A percentile compares a stretch with the other conserved stretches of the same genome.
Evolutionary conservation across 169 alveolate genomes (phyloP).

Genomic region (Cryptosporidium sp.): DNA sequence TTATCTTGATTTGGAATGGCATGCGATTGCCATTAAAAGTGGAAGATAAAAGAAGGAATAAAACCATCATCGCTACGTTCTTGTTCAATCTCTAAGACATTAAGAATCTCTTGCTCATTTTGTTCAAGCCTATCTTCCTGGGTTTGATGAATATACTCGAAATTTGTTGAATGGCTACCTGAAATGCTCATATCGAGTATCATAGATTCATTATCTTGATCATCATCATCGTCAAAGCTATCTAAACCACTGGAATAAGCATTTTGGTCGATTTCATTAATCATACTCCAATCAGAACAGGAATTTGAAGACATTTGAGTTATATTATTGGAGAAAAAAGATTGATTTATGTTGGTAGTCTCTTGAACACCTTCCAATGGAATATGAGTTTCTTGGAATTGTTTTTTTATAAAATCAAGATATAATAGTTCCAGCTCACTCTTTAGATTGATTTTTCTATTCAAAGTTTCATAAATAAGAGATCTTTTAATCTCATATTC

Average conservation of each 20-base stretch:
- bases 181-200: slow-evolving; percentile 14
- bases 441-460: slow-evolving; percentile 2
- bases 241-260: not conserved
- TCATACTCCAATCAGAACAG: slow-evolving; percentile 7
- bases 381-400: not conserved
- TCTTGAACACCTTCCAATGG: not conserved
- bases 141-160: slow-evolving; percentile 4
- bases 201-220: slow-evolving; percentile 10
- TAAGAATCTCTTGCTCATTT: not conserved
- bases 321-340: not conserved
- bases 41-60: not conserved
- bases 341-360: not conserved
- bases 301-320: slow-evolving; percentile 1
- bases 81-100: not conserved
- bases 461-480: slow-evolving; percentile 13
- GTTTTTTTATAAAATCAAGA: slow-evolving; percentile 7
- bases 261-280: not conserved
- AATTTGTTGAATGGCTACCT: slow-evolving; percentile 19
- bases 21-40: no score
- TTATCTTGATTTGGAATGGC: not conserved
- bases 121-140: not conserved
- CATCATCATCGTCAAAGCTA: not conserved
- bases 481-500: slow-evolving; percentile 24
- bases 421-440: slow-evolving; percentile 7
- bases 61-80: not conserved